Base-by-base conservation (phyloP, 1,284 basidiomycete species). In the Cryptococcus deneoformans region DNA sequence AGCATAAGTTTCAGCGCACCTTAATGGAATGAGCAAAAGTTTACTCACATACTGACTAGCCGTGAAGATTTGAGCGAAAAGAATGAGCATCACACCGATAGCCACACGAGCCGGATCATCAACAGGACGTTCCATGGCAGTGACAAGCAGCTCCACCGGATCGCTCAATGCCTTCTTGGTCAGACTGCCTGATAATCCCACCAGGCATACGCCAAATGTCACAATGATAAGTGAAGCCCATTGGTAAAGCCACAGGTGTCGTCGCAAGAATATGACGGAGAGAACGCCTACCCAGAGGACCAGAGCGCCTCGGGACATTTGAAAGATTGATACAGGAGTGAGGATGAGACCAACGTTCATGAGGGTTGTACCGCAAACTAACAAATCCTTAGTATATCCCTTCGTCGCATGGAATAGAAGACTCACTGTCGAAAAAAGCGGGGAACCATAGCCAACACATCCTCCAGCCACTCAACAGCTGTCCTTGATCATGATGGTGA, bases 301-400 rank as follows among this genome's bases (percentile, higher is more conserved):
- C 56, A 99, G 86, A 11, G 94, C 91, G 45, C 96, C 96, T 62
- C 96, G 86, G 44, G 90, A 92, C 95, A 98, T 98, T 80, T 95
- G 95, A 82, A 91, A 98, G 69, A 99, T 92, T 52, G 92, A 96
- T 46, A 98, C 95, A 29, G 94, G 94, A 1, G 92, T 95, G 76
- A 95, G 92, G 50, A 98, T 84, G 53, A 98, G 83, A 57, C 93
- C 94, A 66, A 94, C 82, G 70, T 96, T 96, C 94, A 97, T 97
- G 66, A 94, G 82, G 84, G 92, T 76, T 12, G 71, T 74, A 3
- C 73, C 72, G 57, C 70, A 75, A 58, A 76, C 74, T 75, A 39
- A 43, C n/a, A 54, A 3, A 55, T 9, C 5, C 20, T 47, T 2
- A 14, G 37, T 7, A 12, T 29, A 51, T 39, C 40, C 24, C 34